These are phyloP conservation scores for Ilyonectria mors-panacis DNA, from an alignment of 2,329 filamentous ascomycete species.

Conservation along the genomic window DNA sequence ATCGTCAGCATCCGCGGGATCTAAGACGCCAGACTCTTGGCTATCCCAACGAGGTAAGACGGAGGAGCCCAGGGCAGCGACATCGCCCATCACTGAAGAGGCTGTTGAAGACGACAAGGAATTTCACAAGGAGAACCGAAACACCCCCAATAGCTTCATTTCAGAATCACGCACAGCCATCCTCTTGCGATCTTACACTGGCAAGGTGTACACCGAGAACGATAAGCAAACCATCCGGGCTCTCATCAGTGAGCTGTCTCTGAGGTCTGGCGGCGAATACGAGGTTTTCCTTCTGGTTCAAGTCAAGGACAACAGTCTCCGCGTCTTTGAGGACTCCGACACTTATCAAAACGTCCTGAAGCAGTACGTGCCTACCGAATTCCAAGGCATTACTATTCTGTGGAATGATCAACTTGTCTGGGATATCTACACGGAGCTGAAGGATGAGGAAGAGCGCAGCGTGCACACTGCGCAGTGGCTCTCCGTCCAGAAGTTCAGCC, in stretches of 20 bases:
- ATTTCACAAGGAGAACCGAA: conserved; percentile 25
- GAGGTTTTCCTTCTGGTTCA: conserved; percentile 86
- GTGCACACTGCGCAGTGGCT: conserved; percentile 78
- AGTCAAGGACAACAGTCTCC: conserved; percentile 74
- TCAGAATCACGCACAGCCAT: conserved; percentile 76
- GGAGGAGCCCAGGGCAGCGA: not conserved
- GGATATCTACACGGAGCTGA: conserved; percentile 82
- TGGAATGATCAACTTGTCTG: conserved; percentile 84
- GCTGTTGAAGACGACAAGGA: not conserved
- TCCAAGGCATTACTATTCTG: conserved; percentile 78
- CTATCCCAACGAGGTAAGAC: conserved; percentile 32
- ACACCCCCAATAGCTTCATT: conserved; percentile 40
- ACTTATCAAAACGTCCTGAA: conserved; percentile 73
- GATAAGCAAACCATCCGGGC: conserved; percentile 85
- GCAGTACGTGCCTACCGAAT: conserved; percentile 77
- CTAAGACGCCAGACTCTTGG: conserved; percentile 29
- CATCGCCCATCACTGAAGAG: not conserved
- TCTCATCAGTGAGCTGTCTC: conserved; percentile 81
- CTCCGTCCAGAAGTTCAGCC: conserved; percentile 81
- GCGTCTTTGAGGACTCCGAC: conserved; percentile 72
- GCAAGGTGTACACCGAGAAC: conserved; percentile 82
- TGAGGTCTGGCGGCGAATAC: conserved; percentile 85
- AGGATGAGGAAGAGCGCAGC: conserved; percentile 68
- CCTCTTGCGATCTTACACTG: conserved; percentile 82
- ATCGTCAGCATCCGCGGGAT: conserved; percentile 32